These are phyloP conservation scores for Nannochloropsis granulata DNA, from an alignment of 108 stramenopile species.

Conservation along the genomic window DNA sequence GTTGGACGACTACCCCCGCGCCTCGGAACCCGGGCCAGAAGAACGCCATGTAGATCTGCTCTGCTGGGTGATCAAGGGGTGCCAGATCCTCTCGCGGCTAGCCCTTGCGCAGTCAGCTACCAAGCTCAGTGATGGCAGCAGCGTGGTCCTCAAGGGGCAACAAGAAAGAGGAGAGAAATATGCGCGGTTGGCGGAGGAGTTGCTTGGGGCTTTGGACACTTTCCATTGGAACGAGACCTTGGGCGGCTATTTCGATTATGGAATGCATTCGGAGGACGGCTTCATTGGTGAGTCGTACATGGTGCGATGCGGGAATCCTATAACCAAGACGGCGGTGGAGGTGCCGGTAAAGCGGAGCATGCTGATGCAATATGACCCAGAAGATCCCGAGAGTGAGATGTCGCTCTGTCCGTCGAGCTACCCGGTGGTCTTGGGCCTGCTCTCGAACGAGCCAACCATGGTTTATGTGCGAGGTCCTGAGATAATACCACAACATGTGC, in stretches of 20 bases:
- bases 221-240: constrained; percentile 10
- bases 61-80: constrained; percentile 33
- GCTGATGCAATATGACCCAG: background rate
- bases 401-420: background rate
- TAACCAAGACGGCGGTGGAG: background rate
- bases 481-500: background rate
- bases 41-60: constrained; percentile 35
- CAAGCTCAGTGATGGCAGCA: background rate
- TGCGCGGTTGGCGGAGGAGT: constrained; percentile 8
- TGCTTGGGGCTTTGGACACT: constrained; percentile 3
- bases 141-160: background rate
- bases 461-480: background rate
- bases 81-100: background rate
- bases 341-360: constrained; percentile 6
- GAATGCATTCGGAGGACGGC: constrained; percentile 2
- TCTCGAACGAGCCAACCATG: background rate
- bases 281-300: background rate
- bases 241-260: constrained; percentile 13
- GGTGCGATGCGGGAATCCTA: background rate
- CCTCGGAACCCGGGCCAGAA: constrained; percentile 21
- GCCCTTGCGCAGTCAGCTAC: background rate
- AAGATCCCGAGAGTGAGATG: background rate
- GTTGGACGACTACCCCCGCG: constrained; percentile 39
- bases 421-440: background rate
- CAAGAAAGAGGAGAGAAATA: background rate